phyloP scores from a whole-genome alignment of 495 filamentous ascomycete species.

The Clavariopsis aquatica region DNA sequence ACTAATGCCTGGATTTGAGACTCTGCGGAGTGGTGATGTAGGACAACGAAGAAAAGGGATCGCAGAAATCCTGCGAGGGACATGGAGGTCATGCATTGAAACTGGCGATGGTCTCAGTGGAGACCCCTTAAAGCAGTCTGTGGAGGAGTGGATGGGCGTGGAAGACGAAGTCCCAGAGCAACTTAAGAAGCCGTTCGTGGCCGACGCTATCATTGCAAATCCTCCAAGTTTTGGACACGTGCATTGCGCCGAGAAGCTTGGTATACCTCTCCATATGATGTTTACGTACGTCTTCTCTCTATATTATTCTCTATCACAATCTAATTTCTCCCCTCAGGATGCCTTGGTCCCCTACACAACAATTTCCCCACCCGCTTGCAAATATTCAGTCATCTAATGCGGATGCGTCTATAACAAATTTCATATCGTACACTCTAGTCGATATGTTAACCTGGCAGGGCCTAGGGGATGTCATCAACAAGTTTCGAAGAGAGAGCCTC shows the following conservation, averaged over 20 bases:
- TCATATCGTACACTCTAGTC: conserved; percentile 60
- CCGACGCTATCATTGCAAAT: conserved; percentile 69
- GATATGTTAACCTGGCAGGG: conserved; percentile 72
- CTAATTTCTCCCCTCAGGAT: conserved; percentile 43
- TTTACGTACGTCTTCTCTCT: conserved; percentile 51
- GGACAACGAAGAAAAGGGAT: conserved; percentile 48
- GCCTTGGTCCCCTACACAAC: conserved; percentile 59
- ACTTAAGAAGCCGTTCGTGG: conserved; percentile 57
- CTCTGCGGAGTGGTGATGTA: conserved; percentile 45
- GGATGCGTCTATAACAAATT: conserved; percentile 55
- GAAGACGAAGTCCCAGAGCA: conserved; percentile 25
- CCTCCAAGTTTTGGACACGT: conserved; percentile 68
- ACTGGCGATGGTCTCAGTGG: conserved; percentile 47
- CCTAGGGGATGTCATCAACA: conserved; percentile 62
- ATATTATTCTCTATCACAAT: not conserved
- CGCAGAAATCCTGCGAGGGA: conserved; percentile 63
- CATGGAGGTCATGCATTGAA: conserved; percentile 65
- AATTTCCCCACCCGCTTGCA: conserved; percentile 60
- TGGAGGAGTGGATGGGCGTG: conserved; percentile 39
- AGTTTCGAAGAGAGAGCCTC: conserved; percentile 53
- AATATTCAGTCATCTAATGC: conserved; percentile 54
- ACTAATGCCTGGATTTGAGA: conserved; percentile 49
- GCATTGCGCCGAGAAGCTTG: conserved; percentile 62
- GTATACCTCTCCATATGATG: conserved; percentile 65
- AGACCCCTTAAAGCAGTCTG: conserved; percentile 27